Evolutionary conservation across 2,329 filamentous ascomycete genomes (phyloP).

Genomic region (Pyrenophora graminea): DNA sequence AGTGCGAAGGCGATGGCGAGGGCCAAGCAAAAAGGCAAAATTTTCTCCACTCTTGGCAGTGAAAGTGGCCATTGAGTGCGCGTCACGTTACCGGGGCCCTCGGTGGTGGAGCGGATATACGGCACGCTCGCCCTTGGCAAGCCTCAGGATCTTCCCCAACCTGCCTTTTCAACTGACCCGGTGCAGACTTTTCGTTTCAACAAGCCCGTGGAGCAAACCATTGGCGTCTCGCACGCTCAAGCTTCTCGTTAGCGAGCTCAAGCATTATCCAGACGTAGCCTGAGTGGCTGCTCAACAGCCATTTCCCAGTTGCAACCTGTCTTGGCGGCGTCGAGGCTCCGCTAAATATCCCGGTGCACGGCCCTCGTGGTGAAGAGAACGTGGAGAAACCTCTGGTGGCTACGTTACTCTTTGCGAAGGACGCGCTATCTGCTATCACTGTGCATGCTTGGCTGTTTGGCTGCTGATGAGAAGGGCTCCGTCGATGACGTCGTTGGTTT

Average conservation of each 20-base stretch:
- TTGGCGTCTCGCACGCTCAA: slow-evolving; percentile 1
- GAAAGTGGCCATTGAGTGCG: slow-evolving; percentile 4
- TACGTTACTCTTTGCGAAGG: not conserved
- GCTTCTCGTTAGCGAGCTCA: not conserved
- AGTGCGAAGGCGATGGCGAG: slow-evolving; percentile 1
- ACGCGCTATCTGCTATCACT: not conserved
- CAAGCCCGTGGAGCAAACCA: slow-evolving; percentile 1
- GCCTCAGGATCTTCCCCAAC: not conserved
- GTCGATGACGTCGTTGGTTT: not conserved
- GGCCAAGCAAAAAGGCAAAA: slow-evolving; percentile 4
- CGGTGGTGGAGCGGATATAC: slow-evolving; percentile 1
- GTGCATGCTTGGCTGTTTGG: not conserved
- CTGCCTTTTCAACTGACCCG: slow-evolving; percentile 1
- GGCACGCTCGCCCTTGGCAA: slow-evolving; percentile 10
- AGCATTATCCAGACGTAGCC: not conserved
- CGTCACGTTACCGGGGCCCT: not conserved
- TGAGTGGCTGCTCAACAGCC: not conserved
- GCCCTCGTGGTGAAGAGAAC: slow-evolving; percentile 1
- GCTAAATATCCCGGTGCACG: slow-evolving; percentile 1
- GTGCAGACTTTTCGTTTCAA: slow-evolving; percentile 1
- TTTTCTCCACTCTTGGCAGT: slow-evolving; percentile 9
- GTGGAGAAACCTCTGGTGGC: slow-evolving; percentile 2
- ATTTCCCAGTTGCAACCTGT: not conserved
- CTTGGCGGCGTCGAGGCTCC: slow-evolving; percentile 2
- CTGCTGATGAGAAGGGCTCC: not conserved